Evolutionary conservation across 1,284 basidiomycete species (phyloP).

Genomic region (Apiotrichum siamense): DNA sequence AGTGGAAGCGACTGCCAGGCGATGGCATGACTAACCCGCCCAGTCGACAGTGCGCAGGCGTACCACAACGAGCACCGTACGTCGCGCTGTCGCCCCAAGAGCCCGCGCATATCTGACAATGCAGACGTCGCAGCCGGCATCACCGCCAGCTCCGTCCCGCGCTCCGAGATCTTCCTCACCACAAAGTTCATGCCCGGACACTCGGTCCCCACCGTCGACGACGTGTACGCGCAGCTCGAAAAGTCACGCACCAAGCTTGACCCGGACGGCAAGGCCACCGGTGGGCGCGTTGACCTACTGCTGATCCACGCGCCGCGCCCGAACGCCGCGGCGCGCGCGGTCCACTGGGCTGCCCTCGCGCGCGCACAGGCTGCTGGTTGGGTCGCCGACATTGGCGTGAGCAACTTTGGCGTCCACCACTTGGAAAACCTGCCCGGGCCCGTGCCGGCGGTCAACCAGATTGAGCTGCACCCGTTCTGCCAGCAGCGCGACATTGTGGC

Average conservation of each 20-base stretch:
- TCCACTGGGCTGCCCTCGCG: constrained; percentile 32
- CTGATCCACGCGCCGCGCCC: constrained; percentile 56
- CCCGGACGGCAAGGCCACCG: constrained; percentile 9
- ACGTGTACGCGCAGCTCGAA: constrained; percentile 45
- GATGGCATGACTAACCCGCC: neutral
- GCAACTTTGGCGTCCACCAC: constrained; percentile 70
- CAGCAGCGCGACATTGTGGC: constrained; percentile 71
- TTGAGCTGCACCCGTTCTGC: constrained; percentile 66
- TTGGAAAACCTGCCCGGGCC: constrained; percentile 65
- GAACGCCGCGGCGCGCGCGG: constrained; percentile 27
- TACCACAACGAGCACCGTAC: constrained; percentile 74
- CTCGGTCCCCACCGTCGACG: constrained; percentile 42
- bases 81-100: constrained; percentile 40
- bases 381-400: constrained; percentile 65
- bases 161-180: constrained; percentile 48
- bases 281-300: constrained; percentile 64
- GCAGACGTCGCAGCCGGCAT: constrained; percentile 32
- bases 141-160: constrained; percentile 14
- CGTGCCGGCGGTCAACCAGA: constrained; percentile 73
- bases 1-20: neutral
- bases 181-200: constrained; percentile 59
- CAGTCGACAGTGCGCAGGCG: constrained; percentile 54
- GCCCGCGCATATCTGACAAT: neutral
- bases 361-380: constrained; percentile 56
- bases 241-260: constrained; percentile 23